Evolutionary conservation across 2,329 filamentous ascomycete species (phyloP).

Genomic region (Exophiala phaeomuriformis): DNA sequence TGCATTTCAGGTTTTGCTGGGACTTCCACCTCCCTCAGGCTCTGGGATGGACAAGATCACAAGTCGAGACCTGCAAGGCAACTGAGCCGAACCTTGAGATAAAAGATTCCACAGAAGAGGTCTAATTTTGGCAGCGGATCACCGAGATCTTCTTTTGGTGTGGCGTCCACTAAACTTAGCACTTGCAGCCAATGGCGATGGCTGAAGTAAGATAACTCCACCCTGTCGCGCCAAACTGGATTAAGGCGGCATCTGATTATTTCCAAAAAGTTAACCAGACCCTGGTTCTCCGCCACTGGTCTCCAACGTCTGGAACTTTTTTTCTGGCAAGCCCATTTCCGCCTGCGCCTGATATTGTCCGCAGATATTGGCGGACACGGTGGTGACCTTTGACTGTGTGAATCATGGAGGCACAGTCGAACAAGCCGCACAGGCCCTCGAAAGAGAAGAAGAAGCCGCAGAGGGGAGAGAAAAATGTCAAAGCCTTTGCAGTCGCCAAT

Average conservation of each 20-base stretch:
- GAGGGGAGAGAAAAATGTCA: constrained; percentile 69
- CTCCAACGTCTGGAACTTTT: background rate
- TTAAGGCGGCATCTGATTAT: background rate
- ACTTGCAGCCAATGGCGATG: background rate
- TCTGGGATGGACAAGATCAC: no score
- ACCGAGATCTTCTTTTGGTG: no score
- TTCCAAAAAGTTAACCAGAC: background rate
- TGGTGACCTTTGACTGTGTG: constrained; percentile 7
- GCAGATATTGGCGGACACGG: constrained; percentile 3
- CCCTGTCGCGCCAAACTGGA: background rate
- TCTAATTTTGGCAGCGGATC: no score
- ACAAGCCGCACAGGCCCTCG: constrained; percentile 74
- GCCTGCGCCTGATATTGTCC: background rate
- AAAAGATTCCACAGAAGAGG: no score
- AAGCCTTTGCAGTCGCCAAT: constrained; percentile 78
- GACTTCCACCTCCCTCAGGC: no score
- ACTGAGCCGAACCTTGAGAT: no score
- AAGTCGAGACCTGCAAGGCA: no score
- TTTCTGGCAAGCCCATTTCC: background rate
- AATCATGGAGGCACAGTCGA: constrained; percentile 70
- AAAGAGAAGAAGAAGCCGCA: constrained; percentile 80
- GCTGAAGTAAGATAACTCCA: background rate
- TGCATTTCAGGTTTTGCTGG: no score
- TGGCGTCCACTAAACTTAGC: no score
- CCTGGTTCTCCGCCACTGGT: background rate